These are phyloP conservation scores for Lactuca saligna DNA, from an alignment of 129 eudicot species.

Conservation along the genomic window DNA sequence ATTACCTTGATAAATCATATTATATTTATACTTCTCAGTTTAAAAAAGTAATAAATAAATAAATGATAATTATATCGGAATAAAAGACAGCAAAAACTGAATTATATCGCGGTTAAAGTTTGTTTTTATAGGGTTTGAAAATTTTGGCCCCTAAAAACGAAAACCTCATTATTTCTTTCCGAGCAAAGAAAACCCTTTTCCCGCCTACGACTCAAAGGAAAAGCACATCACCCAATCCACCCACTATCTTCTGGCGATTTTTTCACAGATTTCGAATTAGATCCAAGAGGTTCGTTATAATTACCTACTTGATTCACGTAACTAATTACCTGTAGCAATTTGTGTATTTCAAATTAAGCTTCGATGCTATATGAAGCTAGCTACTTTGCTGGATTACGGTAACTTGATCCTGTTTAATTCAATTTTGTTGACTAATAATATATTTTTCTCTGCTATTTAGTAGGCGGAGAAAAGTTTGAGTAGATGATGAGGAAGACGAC, in stretches of 20 bases:
- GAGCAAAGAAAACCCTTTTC: constrained; percentile 18
- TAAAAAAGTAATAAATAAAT: too few relatives aligned
- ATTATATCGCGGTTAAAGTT: too few relatives aligned
- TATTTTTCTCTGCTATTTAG: neutral
- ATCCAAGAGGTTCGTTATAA: constrained; percentile 8
- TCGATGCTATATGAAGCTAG: constrained; percentile 8
- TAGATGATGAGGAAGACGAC: constrained; percentile 62
- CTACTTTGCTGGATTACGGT: constrained; percentile 2
- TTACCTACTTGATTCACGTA: neutral
- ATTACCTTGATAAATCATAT: too few relatives aligned
- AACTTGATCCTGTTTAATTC: neutral
- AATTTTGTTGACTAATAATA: neutral
- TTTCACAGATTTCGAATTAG: neutral
- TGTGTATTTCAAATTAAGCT: neutral
- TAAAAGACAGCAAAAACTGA: too few relatives aligned
- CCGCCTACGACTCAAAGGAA: constrained; percentile 13
- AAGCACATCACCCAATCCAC: neutral
- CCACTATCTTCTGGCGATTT: neutral
- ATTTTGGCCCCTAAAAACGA: neutral
- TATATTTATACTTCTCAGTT: too few relatives aligned
- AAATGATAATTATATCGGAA: too few relatives aligned
- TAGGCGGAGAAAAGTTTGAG: neutral
- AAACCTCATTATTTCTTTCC: neutral
- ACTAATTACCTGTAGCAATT: neutral
- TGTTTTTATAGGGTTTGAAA: neutral